A percentile compares a stretch with the other conserved stretches of the same genome.
Conservation (phyloP, 2,329 filamentous ascomycete species). For the Hypoxylon sp. region DNA sequence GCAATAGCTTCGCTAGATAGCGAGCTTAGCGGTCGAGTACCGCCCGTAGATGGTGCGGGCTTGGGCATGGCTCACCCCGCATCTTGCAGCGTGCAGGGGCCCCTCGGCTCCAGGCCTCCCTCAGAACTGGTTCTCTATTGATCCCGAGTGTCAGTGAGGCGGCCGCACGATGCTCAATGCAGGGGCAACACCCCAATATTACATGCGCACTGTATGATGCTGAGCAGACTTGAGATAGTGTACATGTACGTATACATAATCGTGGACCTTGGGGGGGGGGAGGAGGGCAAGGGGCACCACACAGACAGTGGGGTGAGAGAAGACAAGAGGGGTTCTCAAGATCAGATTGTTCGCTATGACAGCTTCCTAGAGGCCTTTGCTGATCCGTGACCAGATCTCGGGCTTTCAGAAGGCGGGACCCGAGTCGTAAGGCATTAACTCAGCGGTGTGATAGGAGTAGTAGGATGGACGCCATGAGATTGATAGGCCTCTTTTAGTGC, state of each 20-base stretch:
- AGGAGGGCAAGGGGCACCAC: too few species aligned
- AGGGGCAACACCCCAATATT: slow-evolving; percentile 20
- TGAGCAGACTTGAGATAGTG: too few species aligned
- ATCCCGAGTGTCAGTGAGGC: slow-evolving; percentile 27
- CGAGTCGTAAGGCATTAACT: slow-evolving; percentile 9
- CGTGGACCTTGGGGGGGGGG: slow-evolving; percentile 5
- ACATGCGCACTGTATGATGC: slow-evolving; percentile 20
- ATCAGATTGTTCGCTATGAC: slow-evolving; percentile 12
- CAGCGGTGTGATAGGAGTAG: slow-evolving; percentile 17
- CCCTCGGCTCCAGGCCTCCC: slow-evolving; percentile 16
- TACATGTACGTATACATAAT: slow-evolving; percentile 1
- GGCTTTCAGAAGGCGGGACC: slow-evolving; percentile 11
- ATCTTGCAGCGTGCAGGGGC: slow-evolving; percentile 19
- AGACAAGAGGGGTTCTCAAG: slow-evolving; percentile 3
- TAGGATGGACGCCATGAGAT: slow-evolving; percentile 3
- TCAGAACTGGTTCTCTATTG: slow-evolving; percentile 21
- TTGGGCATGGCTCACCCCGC: slow-evolving; percentile 27
- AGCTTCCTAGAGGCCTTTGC: slow-evolving; percentile 1
- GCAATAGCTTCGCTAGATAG: slow-evolving; percentile 17
- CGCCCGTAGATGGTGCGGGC: slow-evolving; percentile 7
- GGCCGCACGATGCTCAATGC: slow-evolving; percentile 28
- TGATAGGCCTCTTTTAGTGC: neutral
- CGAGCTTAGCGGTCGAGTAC: slow-evolving; percentile 11
- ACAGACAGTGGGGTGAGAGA: slow-evolving; percentile 22
- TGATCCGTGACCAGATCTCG: slow-evolving; percentile 12